A percentile compares a stretch with the other conserved stretches of the same genome.
These are phyloP conservation scores for Pseudogymnoascus sp. DNA, from an alignment of 2,329 filamentous ascomycete species.

Conservation along the genomic window DNA sequence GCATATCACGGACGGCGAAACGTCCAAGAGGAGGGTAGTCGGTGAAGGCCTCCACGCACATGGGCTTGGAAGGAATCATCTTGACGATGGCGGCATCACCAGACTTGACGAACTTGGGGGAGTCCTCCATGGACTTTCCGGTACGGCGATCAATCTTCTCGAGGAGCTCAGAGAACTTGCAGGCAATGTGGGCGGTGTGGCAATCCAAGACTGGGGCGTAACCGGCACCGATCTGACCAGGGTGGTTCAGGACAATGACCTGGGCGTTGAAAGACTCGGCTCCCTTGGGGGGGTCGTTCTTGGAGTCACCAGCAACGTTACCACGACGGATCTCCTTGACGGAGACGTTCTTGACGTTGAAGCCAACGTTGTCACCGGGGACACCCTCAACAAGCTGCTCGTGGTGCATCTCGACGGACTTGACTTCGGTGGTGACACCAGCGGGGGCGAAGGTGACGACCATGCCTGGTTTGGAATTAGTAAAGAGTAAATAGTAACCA, in stretches of 20 bases:
- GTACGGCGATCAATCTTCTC: conserved; percentile 99
- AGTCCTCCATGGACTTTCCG: conserved; percentile 88
- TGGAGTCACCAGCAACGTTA: conserved; percentile 99
- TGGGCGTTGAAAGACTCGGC: conserved; percentile 96
- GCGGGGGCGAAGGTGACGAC: conserved; percentile 97
- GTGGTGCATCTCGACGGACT: conserved; percentile 99
- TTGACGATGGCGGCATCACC: conserved; percentile 99
- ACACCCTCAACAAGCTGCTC: conserved; percentile 93
- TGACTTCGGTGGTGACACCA: conserved; percentile 99
- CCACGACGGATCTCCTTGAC: conserved; percentile 99
- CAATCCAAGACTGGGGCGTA: conserved; percentile 99
- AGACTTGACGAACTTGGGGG: conserved; percentile 99
- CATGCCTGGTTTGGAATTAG: conserved; percentile 53
- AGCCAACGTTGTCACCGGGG: conserved; percentile 99
- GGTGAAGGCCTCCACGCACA: conserved; percentile 99
- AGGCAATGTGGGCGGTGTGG: conserved; percentile 99
- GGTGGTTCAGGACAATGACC: conserved; percentile 99
- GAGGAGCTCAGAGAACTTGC: conserved; percentile 98
- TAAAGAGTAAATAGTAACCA: background rate
- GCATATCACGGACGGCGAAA: conserved; percentile 99
- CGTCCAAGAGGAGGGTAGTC: conserved; percentile 98
- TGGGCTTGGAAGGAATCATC: conserved; percentile 99
- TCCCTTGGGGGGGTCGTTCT: conserved; percentile 93
- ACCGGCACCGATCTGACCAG: conserved; percentile 96
- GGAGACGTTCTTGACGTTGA: conserved; percentile 99